phyloP scores from a whole-genome alignment of 2,329 filamentous ascomycete genomes.

The Nectriaceae sp. region DNA sequence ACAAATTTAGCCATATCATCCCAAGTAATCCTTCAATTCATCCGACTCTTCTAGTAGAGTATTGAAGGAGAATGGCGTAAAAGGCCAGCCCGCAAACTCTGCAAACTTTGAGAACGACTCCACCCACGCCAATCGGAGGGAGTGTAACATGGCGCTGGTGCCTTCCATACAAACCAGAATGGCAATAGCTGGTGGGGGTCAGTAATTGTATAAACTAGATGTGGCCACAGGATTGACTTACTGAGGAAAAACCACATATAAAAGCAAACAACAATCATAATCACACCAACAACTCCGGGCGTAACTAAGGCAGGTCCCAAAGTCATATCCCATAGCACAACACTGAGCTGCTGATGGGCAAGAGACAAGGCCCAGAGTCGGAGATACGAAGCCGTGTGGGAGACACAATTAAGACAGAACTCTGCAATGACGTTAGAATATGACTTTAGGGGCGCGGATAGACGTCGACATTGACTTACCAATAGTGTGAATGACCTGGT shows the following conservation, averaged over 20 bases:
- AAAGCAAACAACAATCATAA: slow-evolving; percentile 82
- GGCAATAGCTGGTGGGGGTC: slow-evolving; percentile 41
- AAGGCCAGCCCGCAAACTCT: slow-evolving; percentile 84
- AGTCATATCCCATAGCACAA: slow-evolving; percentile 97
- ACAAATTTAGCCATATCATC: slow-evolving; percentile 32
- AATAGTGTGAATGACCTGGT: slow-evolving; percentile 98
- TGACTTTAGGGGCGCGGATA: neutral
- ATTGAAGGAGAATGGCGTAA: slow-evolving; percentile 88
- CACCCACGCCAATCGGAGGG: slow-evolving; percentile 89
- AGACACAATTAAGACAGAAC: slow-evolving; percentile 99
- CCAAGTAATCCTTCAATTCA: slow-evolving; percentile 57
- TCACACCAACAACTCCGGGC: slow-evolving; percentile 67
- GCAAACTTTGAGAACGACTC: slow-evolving; percentile 98
- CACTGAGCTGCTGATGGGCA: slow-evolving; percentile 95
- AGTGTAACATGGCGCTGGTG: slow-evolving; percentile 93
- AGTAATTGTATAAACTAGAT: slow-evolving; percentile 15
- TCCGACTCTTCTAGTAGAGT: slow-evolving; percentile 81
- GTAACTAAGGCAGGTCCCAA: slow-evolving; percentile 73
- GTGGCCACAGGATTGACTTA: slow-evolving; percentile 30
- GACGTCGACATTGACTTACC: slow-evolving; percentile 59
- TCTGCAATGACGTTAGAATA: slow-evolving; percentile 54
- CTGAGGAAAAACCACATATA: slow-evolving; percentile 87
- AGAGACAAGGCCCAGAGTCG: slow-evolving; percentile 97
- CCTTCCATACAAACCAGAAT: slow-evolving; percentile 94
- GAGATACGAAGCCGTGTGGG: slow-evolving; percentile 96